phyloP scores from a whole-genome alignment of 148 eudicot species.

The Vaccinium macrocarpon region DNA sequence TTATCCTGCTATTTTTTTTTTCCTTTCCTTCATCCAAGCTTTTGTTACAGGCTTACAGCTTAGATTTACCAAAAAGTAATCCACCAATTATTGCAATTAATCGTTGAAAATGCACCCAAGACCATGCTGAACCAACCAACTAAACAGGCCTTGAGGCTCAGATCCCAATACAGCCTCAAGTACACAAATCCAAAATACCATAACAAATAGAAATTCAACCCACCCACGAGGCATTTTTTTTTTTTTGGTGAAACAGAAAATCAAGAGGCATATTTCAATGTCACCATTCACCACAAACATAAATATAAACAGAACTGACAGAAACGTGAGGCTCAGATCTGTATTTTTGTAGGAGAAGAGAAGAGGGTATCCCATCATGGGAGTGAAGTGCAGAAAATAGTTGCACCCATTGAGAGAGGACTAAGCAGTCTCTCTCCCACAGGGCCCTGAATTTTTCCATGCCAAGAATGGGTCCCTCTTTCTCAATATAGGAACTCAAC shows the following conservation, averaged over 20 bases:
- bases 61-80: background rate
- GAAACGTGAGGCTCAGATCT: too few species aligned
- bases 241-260: too few species aligned
- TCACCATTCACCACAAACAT: too few species aligned
- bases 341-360: too few species aligned
- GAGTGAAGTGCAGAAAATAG: too few species aligned
- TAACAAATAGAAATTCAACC: too few species aligned
- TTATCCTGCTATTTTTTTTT: background rate
- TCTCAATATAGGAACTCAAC: background rate
- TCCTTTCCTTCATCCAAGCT: background rate
- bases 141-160: background rate
- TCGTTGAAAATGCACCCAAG: conserved; percentile 5
- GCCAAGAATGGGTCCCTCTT: background rate
- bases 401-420: background rate
- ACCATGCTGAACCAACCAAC: background rate
- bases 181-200: background rate
- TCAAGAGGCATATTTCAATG: too few species aligned
- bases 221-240: too few species aligned
- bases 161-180: background rate
- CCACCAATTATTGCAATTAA: background rate
- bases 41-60: background rate
- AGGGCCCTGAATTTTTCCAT: background rate
- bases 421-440: background rate
- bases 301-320: too few species aligned
- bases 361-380: too few species aligned